Percentiles rank a stretch among this genome's conserved stretches.
Conservation (phyloP, 441 rosid species). For the Populus tomentosa region DNA sequence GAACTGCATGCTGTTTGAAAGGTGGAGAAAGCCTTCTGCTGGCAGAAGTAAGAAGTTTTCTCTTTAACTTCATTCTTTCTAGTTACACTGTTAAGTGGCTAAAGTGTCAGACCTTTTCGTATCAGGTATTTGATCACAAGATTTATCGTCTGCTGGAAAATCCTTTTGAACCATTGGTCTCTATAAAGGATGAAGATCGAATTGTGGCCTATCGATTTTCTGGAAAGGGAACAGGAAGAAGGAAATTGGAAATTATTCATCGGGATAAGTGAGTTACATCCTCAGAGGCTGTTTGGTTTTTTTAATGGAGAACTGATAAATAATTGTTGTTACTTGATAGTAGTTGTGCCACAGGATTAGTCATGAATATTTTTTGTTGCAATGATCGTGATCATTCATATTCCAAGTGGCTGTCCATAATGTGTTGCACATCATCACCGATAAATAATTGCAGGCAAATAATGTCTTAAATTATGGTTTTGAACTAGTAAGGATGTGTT, state of each 20-base stretch:
- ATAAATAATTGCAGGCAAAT: not conserved
- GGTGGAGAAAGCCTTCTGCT: conserved; percentile 56
- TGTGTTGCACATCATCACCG: not conserved
- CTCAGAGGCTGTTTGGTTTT: not conserved
- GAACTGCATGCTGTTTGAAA: conserved; percentile 47
- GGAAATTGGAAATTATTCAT: conserved; percentile 61
- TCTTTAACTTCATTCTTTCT: not conserved
- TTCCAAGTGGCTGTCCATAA: not conserved
- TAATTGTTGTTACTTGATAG: not conserved
- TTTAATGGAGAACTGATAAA: not conserved
- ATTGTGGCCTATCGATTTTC: conserved; percentile 64
- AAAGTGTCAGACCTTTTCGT: conserved; percentile 16
- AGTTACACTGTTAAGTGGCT: conserved; percentile 12
- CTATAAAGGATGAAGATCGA: conserved; percentile 64
- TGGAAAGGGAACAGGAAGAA: conserved; percentile 51
- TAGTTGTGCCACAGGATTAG: not conserved
- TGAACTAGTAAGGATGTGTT: not conserved
- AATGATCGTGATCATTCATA: not conserved
- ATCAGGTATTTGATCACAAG: conserved; percentile 50
- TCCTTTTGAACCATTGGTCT: conserved; percentile 47
- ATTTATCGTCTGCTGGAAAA: conserved; percentile 52
- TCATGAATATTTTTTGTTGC: not conserved
- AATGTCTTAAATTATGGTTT: not conserved
- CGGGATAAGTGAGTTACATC: conserved; percentile 52
- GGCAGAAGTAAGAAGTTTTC: conserved; percentile 49